These are phyloP conservation scores for Geotrichum reessii DNA, from an alignment of 1,139 yeast species.

Conservation along the genomic window DNA sequence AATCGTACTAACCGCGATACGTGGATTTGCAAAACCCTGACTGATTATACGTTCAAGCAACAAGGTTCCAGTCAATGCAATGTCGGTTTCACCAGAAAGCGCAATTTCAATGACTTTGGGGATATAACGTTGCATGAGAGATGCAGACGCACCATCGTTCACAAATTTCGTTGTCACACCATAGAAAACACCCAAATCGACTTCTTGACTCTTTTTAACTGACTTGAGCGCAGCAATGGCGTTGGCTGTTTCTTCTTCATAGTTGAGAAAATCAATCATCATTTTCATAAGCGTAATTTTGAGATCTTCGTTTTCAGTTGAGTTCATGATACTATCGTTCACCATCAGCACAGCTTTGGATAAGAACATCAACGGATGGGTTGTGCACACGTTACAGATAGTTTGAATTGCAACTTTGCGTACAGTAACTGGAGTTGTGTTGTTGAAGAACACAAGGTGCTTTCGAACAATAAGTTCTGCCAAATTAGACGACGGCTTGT, in stretches of 20 bases:
- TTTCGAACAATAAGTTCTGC: constrained; percentile 52
- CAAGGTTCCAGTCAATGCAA: constrained; percentile 47
- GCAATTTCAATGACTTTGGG: constrained; percentile 47
- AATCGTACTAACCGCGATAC: constrained; percentile 50
- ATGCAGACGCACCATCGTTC: constrained; percentile 67
- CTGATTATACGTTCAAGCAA: constrained; percentile 52
- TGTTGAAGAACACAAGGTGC: constrained; percentile 48
- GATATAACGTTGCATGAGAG: constrained; percentile 61
- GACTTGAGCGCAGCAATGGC: constrained; percentile 28
- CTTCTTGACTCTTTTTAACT: constrained; percentile 36
- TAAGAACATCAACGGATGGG: constrained; percentile 58
- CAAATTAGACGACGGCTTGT: constrained; percentile 43
- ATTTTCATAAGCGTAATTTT: constrained; percentile 51
- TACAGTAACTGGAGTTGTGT: constrained; percentile 33
- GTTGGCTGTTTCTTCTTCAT: constrained; percentile 45
- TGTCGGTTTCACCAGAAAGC: constrained; percentile 41
- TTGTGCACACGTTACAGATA: constrained; percentile 51
- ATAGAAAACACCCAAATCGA: constrained; percentile 50
- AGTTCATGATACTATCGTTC: constrained; percentile 48
- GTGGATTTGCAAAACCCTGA: constrained; percentile 71
- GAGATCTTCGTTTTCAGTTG: constrained; percentile 33
- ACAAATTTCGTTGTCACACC: constrained; percentile 46
- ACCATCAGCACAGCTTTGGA: constrained; percentile 44
- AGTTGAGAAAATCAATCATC: constrained; percentile 46
- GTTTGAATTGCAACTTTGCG: constrained; percentile 52